Base-by-base conservation (phyloP, 2,329 filamentous ascomycete genomes). In the Claviceps maximensis region DNA sequence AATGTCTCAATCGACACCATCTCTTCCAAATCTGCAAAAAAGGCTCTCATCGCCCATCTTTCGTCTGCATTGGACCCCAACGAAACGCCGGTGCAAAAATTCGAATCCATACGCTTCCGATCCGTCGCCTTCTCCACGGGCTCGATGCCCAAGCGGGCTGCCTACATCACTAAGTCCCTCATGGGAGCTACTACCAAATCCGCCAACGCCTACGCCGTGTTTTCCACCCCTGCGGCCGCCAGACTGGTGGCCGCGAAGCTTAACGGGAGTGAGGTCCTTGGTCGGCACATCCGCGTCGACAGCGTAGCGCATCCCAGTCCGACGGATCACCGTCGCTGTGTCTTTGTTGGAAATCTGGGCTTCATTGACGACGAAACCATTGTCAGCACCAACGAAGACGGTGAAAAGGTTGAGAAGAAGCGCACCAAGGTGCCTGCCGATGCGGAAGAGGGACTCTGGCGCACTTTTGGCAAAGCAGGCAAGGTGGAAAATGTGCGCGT, bases 271-370 rank as follows among this genome's bases (percentile, higher is more conserved):
- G 74, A 88, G 17, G 77, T 97, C 2, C 79, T 98, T 17, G 86
- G 87, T 59, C 84, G 93, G 33, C 93, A 98, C 69, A 72, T 98
- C 53, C 83, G 91, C 44, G 91, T 91, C 25, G 93, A 98, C 70
- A 88, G 83, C 59, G 84, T 98, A 36, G 88, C 90, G 0, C 89
- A 96, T 68, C 93, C 93, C 0, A 77, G 86, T 15, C 80, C 84
- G 42, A 81, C 84, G 19, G 91, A 95, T 64, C 83, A 95, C 67
- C 83, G 86, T 55, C 86, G 90, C 52, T 98, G 93, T 67, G 84
- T 98, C 17, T 98, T 98, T 63, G 87, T 98, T 27, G 93, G 93
- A 47, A 98, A 98, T 64, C 78, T 98, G 1, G 89, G 89, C 49
- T 98, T 98, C 62, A 88, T 98, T 17, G 91, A 96, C 62, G 89